Evolutionary conservation across 306 rosid genomes (phyloP), one percentile per base, ranked within the genome.

Genomic region (Citrullus amarus): DNA sequence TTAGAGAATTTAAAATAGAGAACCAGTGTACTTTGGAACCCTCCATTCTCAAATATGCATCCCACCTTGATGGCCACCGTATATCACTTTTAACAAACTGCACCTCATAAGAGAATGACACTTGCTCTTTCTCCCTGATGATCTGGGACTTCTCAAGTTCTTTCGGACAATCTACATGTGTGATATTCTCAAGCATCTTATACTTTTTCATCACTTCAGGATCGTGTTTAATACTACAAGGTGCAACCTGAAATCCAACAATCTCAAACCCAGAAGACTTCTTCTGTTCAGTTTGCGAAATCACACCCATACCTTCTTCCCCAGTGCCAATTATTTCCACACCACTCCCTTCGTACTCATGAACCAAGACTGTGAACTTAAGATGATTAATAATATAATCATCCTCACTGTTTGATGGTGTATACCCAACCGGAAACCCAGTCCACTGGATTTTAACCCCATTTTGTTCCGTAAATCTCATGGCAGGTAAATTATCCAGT

Each of bases 41-140:
- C 85, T 91, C 98, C 98, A 93, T 93, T 85, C 85, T 90, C 83
- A 93, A 77, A 83, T 93, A 93, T 80, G 98, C 98, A 89, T 93
- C 98, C 98, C 98, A 93, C 55, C 98, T 91, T 9, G 98, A 93
- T 4, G 98, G 98, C 98, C 98, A 93, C 78, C 91, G 88, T 79
- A 85, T 76, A 75, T 93, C 90, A 75, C 98, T 93, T 72, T 89
- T 91, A 68, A 90, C 91, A 78, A 94, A 94, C 56, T 92, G 94
- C 80, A 92, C 98, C 83, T 94, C 96, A 61, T 94, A 94, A 15
- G 98, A 90, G 82, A 92, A 94, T 22, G 98, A 85, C 50, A 94
- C 85, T 86, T 79, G 87, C 91, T 92, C 98, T 7, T 79, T 82
- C 88, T 92, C 92, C 83, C 83, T 88, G 60, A 94, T 92, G 32